Base-by-base conservation (phyloP, 2,329 filamentous ascomycete genomes). In the Colletotrichum tabaci region DNA sequence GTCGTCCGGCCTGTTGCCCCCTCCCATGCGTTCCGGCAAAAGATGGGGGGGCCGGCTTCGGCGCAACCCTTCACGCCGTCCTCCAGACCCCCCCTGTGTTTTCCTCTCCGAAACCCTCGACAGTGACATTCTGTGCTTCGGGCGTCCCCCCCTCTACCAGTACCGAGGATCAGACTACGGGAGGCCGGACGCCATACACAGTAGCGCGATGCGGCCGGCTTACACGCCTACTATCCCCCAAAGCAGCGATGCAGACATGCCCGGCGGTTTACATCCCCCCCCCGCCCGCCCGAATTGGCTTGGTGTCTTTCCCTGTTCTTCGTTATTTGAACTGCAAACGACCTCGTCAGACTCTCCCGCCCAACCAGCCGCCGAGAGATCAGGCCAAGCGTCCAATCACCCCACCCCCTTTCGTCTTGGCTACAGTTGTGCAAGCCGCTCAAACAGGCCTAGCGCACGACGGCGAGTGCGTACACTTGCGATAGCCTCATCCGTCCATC, bases 401-500 rank as follows among this genome's bases (percentile, higher is more conserved):
- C 15, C 6, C 8, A 12, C 3, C 26, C 26, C 26, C 26, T 26
- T 47, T 26, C 40, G 21, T 21, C 23, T 26, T 13, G 65, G 64
- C 68, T 63, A 71, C 68, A 68, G 15, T 6, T 18, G 40, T 12
- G n/a, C 1, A 26, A 26, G 26, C 23, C 40, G 21, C 52, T 52
- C 15, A 46, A 53, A 62, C n/a, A 4, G 50, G 67, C 13, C n/a
- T 67, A 53, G 52, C 23, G 13, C n/a, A 42, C 18, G 15, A 46
- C 68, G 58, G 52, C 53, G 65, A 52, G 16, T 57, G 65, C 65
- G 60, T 71, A 68, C 65, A 67, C 38, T 46, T 58, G 21, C 21
- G 64, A 71, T 68, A 9, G 58, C 65, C 30, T 68, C 68, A 67
- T 71, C 58, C 64, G 64, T 58, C 50, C 40, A 50, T 18, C 38